Evolutionary conservation across 2,329 filamentous ascomycete species (phyloP), one percentile per base, ranked within the genome.

Genomic region (Trichoderma sp.): DNA sequence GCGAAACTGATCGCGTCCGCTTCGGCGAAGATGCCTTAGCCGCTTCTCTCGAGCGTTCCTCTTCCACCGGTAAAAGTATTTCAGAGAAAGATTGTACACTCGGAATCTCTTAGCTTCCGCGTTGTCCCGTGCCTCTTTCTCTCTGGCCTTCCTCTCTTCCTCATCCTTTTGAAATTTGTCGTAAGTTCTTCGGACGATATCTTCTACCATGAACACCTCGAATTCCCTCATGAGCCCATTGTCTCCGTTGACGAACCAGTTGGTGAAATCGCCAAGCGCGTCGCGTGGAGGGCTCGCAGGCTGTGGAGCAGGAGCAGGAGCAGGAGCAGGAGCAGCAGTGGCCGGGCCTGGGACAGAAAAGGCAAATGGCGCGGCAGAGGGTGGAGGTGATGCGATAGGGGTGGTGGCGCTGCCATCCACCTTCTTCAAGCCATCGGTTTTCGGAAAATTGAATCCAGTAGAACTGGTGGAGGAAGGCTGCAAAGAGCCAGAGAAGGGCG

Each of bases 51-150:
- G 78, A 9, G 81, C 82, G 45, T 75, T 79, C 15, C 81, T 72
- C 56, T 80, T 82, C 85, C 85, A 88, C 19, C 77, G 77, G 69
- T 86, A 86, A 66, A 87, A 86, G 72, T 79, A 87, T 55, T 81
- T 85, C 66, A 86, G 75, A 14, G 77, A 75, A 34, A 87, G 75
- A 63, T 78, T 85, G 70, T 83, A 81, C 3, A 69, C 70, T 44
- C 82, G 78, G 68, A 83, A 85, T n/a, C 77, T 73, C 17, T 78
- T 76, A 15, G 83, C 83, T 61, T 83, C 75, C 2, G 78, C 78
- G 73, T 82, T 51, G 70, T 81, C 70, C 67, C 72, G 70, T 19
- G 80, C 78, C 47, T 85, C 82, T 69, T 85, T 83, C 64, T 84
- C 83, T 54, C 74, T 78, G 21, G 72, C 75, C 55, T 70, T 76